A percentile compares a stretch with the other conserved stretches of the same genome.
Conservation (phyloP, 495 filamentous ascomycete genomes). For the Cudoniella acicularis region DNA sequence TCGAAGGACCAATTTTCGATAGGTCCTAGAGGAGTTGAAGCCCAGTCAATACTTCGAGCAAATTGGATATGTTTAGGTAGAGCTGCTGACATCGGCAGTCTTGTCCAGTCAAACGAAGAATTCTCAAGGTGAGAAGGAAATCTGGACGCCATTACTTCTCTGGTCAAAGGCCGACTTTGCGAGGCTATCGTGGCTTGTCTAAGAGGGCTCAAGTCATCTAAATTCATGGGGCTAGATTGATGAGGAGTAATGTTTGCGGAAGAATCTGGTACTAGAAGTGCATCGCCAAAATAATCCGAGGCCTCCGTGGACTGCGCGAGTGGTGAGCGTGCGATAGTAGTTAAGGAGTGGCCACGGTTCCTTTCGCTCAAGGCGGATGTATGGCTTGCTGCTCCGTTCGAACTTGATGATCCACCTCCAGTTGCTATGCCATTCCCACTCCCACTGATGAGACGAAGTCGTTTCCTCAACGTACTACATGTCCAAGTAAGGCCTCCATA, state of each 20-base stretch:
- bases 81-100: conserved; percentile 50
- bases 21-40: conserved; percentile 57
- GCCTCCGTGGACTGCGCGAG: conserved; percentile 27
- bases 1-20: conserved; percentile 62
- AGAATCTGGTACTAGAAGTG: conserved; percentile 3
- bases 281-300: conserved; percentile 44
- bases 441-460: conserved; percentile 58
- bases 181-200: conserved; percentile 9
- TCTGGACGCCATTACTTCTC: conserved; percentile 6
- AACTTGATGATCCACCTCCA: conserved; percentile 33
- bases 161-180: not conserved
- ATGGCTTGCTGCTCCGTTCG: conserved; percentile 12
- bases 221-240: not conserved
- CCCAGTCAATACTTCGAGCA: conserved; percentile 62
- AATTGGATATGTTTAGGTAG: conserved; percentile 63
- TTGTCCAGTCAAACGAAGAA: conserved; percentile 65
- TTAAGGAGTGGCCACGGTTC: not conserved
- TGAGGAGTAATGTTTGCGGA: not conserved
- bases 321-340: conserved; percentile 1
- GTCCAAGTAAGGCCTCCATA: conserved; percentile 60
- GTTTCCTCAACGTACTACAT: conserved; percentile 56
- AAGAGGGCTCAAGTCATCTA: conserved; percentile 1
- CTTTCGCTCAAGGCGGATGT: conserved; percentile 13
- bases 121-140: conserved; percentile 3
- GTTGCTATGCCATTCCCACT: conserved; percentile 29